phyloP scores from a whole-genome alignment of 1,139 yeast genomes.

The Scheffersomyces insectosa region DNA sequence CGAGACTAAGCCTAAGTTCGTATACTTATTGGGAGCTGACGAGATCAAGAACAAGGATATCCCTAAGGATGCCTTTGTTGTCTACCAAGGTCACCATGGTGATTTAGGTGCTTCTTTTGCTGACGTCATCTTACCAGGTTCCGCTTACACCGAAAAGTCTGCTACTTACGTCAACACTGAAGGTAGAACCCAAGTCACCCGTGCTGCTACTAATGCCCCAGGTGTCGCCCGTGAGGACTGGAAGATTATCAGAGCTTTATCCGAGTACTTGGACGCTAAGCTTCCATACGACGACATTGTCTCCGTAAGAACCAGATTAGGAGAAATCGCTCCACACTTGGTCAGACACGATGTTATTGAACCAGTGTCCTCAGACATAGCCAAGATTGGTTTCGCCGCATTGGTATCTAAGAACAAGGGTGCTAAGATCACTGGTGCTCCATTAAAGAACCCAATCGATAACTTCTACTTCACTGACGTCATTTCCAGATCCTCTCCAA shows the following conservation, averaged over 20 bases:
- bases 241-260: slow-evolving; percentile 82
- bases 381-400: slow-evolving; percentile 58
- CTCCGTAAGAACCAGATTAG: slow-evolving; percentile 69
- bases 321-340: slow-evolving; percentile 80
- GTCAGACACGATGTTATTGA: slow-evolving; percentile 76
- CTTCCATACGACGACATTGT: slow-evolving; percentile 79
- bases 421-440: slow-evolving; percentile 46
- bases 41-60: slow-evolving; percentile 69
- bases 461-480: slow-evolving; percentile 90
- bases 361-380: slow-evolving; percentile 60
- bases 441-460: slow-evolving; percentile 68
- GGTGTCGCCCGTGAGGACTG: slow-evolving; percentile 93
- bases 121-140: slow-evolving; percentile 83
- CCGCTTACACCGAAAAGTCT: slow-evolving; percentile 86
- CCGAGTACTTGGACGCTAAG: slow-evolving; percentile 71
- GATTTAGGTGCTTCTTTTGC: slow-evolving; percentile 88
- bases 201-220: slow-evolving; percentile 90
- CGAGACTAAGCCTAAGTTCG: slow-evolving; percentile 65
- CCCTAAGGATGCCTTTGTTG: slow-evolving; percentile 84
- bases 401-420: slow-evolving; percentile 40
- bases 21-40: slow-evolving; percentile 84
- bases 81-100: slow-evolving; percentile 93
- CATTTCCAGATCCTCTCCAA: slow-evolving; percentile 83
- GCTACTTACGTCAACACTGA: slow-evolving; percentile 91
- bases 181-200: slow-evolving; percentile 82